These are phyloP conservation scores for Handroanthus guayacan DNA, from an alignment of 257 asterid species.

Conservation along the genomic window DNA sequence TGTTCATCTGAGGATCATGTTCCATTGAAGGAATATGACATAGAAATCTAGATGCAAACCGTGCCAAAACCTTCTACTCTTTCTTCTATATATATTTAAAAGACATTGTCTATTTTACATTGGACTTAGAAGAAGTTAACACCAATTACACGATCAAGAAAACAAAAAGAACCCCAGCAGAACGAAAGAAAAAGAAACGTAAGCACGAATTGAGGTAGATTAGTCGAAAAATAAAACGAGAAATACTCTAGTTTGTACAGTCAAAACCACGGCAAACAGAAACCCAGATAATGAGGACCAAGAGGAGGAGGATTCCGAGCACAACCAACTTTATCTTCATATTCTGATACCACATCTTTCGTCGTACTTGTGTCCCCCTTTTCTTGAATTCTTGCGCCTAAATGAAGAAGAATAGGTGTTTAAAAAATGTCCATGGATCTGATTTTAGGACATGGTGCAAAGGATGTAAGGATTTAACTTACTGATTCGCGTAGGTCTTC, in stretches of 20 bases:
- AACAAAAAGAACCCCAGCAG: background rate
- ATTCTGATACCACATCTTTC: slow-evolving; percentile 81
- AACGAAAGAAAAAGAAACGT: background rate
- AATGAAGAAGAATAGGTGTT: background rate
- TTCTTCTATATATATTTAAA: background rate
- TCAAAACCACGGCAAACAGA: slow-evolving; percentile 67
- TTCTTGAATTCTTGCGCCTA: slow-evolving; percentile 69
- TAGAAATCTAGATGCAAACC: background rate
- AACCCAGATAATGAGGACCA: slow-evolving; percentile 69
- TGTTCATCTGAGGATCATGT: too few relatives aligned
- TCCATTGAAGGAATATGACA: too few relatives aligned
- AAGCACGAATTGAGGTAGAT: background rate
- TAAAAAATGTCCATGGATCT: background rate
- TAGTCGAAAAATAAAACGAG: background rate
- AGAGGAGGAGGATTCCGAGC: slow-evolving; percentile 58
- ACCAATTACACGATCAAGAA: slow-evolving; percentile 1
- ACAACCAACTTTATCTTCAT: slow-evolving; percentile 78
- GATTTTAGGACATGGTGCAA: background rate
- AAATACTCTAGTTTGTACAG: slow-evolving; percentile 58
- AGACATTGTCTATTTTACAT: background rate
- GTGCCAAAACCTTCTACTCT: background rate
- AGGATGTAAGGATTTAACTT: slow-evolving; percentile 12
- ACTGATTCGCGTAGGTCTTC: slow-evolving; percentile 71
- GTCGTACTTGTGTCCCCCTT: slow-evolving; percentile 55
- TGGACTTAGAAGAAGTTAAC: background rate